phyloP scores from a whole-genome alignment of 805 yeast genomes.

The Metschnikowia borealis region DNA sequence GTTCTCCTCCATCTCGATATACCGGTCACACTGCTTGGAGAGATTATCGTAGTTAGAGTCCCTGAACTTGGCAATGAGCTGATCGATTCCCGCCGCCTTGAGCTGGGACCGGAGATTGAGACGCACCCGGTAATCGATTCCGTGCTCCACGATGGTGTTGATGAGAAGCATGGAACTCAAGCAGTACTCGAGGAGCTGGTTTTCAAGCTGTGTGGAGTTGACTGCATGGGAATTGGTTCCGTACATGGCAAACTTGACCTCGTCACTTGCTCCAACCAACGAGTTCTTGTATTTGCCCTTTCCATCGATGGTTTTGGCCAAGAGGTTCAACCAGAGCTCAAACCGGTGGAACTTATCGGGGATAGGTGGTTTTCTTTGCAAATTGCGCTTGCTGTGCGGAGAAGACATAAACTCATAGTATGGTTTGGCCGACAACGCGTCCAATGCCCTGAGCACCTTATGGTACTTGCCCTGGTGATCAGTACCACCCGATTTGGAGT shows the following conservation, averaged over 20 bases:
- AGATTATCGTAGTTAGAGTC: conserved; percentile 54
- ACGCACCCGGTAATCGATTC: conserved; percentile 43
- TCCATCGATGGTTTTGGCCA: conserved; percentile 71
- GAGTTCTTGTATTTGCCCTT: conserved; percentile 84
- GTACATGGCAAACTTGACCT: conserved; percentile 41
- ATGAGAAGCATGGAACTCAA: conserved; percentile 67
- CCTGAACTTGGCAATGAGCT: conserved; percentile 17
- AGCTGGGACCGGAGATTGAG: conserved; percentile 53
- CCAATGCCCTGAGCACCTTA: conserved; percentile 52
- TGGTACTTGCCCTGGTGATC: conserved; percentile 46
- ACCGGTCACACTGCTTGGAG: conserved; percentile 62
- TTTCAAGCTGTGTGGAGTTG: conserved; percentile 46
- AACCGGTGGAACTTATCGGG: conserved; percentile 45
- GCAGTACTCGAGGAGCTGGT: conserved; percentile 65
- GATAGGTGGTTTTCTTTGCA: conserved; percentile 35
- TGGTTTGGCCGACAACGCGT: conserved; percentile 36
- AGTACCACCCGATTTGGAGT: conserved; percentile 23
- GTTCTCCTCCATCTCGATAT: conserved; percentile 49
- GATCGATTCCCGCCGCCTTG: conserved; percentile 23
- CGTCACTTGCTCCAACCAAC: conserved; percentile 87
- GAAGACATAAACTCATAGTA: conserved; percentile 32
- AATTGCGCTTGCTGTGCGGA: conserved; percentile 21
- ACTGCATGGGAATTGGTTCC: conserved; percentile 33
- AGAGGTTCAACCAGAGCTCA: conserved; percentile 67
- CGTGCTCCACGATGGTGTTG: conserved; percentile 55